Percentiles rank a stretch among this genome's conserved stretches.
Evolutionary conservation across 1,139 yeast species (phyloP).

Genomic region (Suhomyces maxii): DNA sequence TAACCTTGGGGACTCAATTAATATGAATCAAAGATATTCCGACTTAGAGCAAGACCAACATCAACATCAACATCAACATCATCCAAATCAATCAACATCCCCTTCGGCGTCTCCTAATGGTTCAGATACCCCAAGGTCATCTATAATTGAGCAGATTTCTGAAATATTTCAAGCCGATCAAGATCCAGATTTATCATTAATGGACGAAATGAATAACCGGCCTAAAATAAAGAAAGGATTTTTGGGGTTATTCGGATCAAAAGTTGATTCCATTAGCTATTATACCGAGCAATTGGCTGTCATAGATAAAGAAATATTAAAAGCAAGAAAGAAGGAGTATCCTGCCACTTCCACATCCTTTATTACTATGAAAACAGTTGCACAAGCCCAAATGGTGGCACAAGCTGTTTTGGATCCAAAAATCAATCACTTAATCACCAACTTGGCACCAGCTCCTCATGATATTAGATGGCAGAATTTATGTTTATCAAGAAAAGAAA

Average conservation of each 20-base stretch:
- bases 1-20: conserved; percentile 30
- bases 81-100: conserved; percentile 6
- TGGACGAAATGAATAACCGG: conserved; percentile 38
- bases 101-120: neutral
- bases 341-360: conserved; percentile 69
- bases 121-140: conserved; percentile 9
- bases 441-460: conserved; percentile 83
- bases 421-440: conserved; percentile 68
- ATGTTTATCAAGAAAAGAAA: conserved; percentile 56
- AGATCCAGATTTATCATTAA: conserved; percentile 19
- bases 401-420: conserved; percentile 84
- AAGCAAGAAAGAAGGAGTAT: conserved; percentile 60
- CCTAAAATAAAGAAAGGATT: conserved; percentile 55
- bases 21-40: conserved; percentile 14
- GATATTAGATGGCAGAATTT: conserved; percentile 82
- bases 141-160: conserved; percentile 23
- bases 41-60: conserved; percentile 13
- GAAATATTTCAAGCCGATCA: conserved; percentile 11
- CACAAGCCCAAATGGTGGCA: conserved; percentile 87
- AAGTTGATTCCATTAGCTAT: conserved; percentile 65
- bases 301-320: conserved; percentile 57
- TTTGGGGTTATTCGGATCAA: conserved; percentile 54
- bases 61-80: conserved; percentile 14
- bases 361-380: conserved; percentile 81
- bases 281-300: conserved; percentile 56